Evolutionary conservation across 768 basidiomycete species (phyloP).

Genomic region (Russula vinacea): DNA sequence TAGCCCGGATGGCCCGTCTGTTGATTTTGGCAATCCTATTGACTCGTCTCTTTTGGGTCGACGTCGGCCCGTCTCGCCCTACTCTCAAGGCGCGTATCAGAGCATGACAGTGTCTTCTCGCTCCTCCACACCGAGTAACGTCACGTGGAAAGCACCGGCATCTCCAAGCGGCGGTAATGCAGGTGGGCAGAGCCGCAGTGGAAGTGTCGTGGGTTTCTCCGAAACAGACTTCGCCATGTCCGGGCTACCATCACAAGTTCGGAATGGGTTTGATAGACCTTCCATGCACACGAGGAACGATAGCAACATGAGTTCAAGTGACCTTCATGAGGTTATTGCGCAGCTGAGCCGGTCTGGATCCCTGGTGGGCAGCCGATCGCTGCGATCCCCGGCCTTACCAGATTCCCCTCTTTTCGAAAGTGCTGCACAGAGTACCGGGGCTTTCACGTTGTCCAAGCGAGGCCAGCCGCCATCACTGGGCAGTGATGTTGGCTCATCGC

Average conservation of each 20-base stretch:
- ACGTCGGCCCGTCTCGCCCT: constrained; percentile 69
- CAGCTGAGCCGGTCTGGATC: constrained; percentile 25
- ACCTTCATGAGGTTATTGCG: constrained; percentile 27
- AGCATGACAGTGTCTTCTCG: constrained; percentile 53
- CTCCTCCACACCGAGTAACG: constrained; percentile 65
- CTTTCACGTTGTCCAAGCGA: constrained; percentile 5
- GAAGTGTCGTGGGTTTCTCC: constrained; percentile 48
- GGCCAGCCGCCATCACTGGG: constrained; percentile 43
- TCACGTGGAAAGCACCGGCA: constrained; percentile 59
- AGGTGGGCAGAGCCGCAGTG: constrained; percentile 52
- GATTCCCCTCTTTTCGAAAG: constrained; percentile 55
- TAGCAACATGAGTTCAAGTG: constrained; percentile 35
- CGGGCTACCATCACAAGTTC: constrained; percentile 30
- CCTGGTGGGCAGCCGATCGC: constrained; percentile 39
- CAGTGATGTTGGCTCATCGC: constrained; percentile 49
- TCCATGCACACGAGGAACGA: constrained; percentile 35
- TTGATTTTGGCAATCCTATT: constrained; percentile 28
- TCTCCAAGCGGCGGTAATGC: constrained; percentile 34
- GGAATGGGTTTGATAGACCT: constrained; percentile 25
- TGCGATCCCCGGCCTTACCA: constrained; percentile 55
- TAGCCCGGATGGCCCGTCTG: constrained; percentile 30
- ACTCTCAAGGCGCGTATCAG: constrained; percentile 59
- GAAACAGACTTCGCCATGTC: constrained; percentile 34
- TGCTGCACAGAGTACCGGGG: constrained; percentile 20
- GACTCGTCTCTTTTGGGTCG: constrained; percentile 54